Evolutionary conservation across 2,329 filamentous ascomycete genomes (phyloP), one percentile per base, ranked within the genome.

Genomic region (Aspergillus alliaceus): DNA sequence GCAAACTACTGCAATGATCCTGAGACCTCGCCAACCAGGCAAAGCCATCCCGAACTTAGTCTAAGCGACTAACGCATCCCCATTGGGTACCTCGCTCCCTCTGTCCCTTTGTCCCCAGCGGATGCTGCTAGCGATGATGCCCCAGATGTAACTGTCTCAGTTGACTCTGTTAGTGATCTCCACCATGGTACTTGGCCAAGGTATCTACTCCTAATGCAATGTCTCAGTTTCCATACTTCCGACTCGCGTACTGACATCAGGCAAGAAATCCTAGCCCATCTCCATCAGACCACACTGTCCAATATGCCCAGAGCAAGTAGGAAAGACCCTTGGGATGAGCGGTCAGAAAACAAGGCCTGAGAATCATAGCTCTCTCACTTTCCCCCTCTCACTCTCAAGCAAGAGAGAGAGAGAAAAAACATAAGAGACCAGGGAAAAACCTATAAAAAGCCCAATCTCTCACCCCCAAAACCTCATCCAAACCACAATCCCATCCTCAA

Each of bases 1-100:
- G 22, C 20, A n/a, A 31, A 22, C 44, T 47, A 47, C 51, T 42
- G 50, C 50, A 22, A 27, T 44, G 50, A 42, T 29, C 35, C 50
- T 65, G 62, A 66, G 56, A 66, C 64, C 57, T 31, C 44, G 39
- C 64, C 60, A 64, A 66, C 60, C 60, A 62, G 48, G n/a, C 44
- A 14, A 22, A 22, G 2, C 18, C 11, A 20, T 20, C n/a, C 22
- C 22, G 14, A n/a, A 44, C 18, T 12, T 15, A 25, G 40, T 44
- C 12, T 25, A 22, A n/a, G 25, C 40, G 22, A 15, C 22, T 27
- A 44, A 44, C 25, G 40, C 40, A 25, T 44, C 40, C 22, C 20
- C 11, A 27, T 27, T 44, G 40, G 37, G 22, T 44, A 25, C 40
- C 40, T 44, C 40, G n/a, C 31, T 34, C 12, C 5, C 31, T n/a